Evolutionary conservation across 495 filamentous ascomycete genomes (phyloP).

Genomic region (Neurospora africana): DNA sequence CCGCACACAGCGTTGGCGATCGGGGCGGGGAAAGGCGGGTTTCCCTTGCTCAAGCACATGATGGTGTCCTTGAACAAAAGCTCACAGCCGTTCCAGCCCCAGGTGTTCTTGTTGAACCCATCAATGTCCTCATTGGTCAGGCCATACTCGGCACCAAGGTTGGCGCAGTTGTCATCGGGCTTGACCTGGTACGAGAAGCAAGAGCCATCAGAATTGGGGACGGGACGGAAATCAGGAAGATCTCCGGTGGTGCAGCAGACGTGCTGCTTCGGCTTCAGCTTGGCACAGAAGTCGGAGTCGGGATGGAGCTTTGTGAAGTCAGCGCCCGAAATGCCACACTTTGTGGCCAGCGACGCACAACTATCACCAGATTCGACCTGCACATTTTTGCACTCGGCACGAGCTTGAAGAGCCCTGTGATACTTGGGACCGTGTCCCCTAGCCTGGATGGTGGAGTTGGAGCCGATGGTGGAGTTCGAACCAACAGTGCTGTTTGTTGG

Average conservation of each 20-base stretch:
- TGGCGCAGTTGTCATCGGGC: slow-evolving; percentile 24
- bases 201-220: slow-evolving; percentile 30
- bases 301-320: slow-evolving; percentile 34
- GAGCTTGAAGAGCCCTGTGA: background rate
- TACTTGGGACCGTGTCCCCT: background rate
- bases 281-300: slow-evolving; percentile 23
- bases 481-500: background rate
- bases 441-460: background rate
- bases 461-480: background rate
- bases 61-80: slow-evolving; percentile 11
- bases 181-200: slow-evolving; percentile 29
- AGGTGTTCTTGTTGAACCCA: slow-evolving; percentile 34
- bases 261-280: slow-evolving; percentile 22
- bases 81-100: slow-evolving; percentile 40
- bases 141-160: slow-evolving; percentile 18
- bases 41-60: slow-evolving; percentile 42
- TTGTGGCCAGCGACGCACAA: slow-evolving; percentile 28
- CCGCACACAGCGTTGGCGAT: slow-evolving; percentile 25
- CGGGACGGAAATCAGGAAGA: slow-evolving; percentile 27
- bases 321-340: slow-evolving; percentile 29
- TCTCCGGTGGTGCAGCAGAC: slow-evolving; percentile 38
- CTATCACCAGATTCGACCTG: slow-evolving; percentile 24
- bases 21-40: slow-evolving; percentile 33
- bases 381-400: slow-evolving; percentile 9
- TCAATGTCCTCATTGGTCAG: slow-evolving; percentile 27